Percentiles rank a stretch among this genome's conserved stretches.
Conservation (phyloP, 768 basidiomycete genomes). For the Leccinellum albellum region DNA sequence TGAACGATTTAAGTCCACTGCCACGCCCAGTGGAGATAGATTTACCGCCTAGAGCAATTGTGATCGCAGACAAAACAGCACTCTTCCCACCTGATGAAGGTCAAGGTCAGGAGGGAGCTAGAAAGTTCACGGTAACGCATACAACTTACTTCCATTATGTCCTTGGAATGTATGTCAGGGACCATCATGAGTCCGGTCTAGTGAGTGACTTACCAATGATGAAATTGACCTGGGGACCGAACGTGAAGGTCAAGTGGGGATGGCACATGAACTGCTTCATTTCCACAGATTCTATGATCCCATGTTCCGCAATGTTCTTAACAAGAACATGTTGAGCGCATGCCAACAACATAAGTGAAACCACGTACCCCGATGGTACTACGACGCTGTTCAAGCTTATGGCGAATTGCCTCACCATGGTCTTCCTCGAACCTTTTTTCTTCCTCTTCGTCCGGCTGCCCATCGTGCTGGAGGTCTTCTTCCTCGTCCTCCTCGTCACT, state of each 20-base stretch:
- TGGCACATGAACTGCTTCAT: slow-evolving; percentile 98
- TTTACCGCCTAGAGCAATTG: slow-evolving; percentile 91
- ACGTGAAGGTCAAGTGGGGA: slow-evolving; percentile 72
- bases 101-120: background rate
- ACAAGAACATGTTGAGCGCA: background rate
- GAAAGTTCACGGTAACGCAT: background rate
- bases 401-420: slow-evolving; percentile 53
- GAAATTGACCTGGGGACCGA: slow-evolving; percentile 95
- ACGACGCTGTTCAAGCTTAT: slow-evolving; percentile 44
- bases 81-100: slow-evolving; percentile 79
- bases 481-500: slow-evolving; percentile 31
- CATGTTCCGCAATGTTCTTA: slow-evolving; percentile 79
- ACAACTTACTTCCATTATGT: slow-evolving; percentile 83
- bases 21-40: slow-evolving; percentile 89
- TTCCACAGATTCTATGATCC: slow-evolving; percentile 82
- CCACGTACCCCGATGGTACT: slow-evolving; percentile 39
- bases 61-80: slow-evolving; percentile 89
- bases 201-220: slow-evolving; percentile 66
- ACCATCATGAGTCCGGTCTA: background rate
- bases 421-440: slow-evolving; percentile 65
- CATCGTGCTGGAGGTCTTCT: slow-evolving; percentile 34
- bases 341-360: slow-evolving; percentile 40
- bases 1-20: slow-evolving; percentile 76
- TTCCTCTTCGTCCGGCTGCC: slow-evolving; percentile 45
- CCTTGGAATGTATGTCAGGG: slow-evolving; percentile 40